Evolutionary conservation across 108 stramenopile genomes (phyloP), one percentile per base, ranked within the genome.

Genomic region (Cyclostephanos invisitatus): DNA sequence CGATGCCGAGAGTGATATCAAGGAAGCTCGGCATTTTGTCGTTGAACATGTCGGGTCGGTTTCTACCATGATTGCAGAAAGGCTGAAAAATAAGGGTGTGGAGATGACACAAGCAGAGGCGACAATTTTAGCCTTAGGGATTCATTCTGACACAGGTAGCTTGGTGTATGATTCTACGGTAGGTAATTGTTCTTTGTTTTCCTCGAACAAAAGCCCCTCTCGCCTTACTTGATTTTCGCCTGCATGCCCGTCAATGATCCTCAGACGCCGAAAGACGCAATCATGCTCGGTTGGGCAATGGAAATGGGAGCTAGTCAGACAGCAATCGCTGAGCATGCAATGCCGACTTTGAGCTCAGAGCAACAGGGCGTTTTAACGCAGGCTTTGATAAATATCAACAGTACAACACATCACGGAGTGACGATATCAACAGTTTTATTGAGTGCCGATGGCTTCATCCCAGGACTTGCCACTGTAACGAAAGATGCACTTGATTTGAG

Each of bases 101-200:
- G 73, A 64, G 11, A 71, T 96, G 36, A 86, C 92, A 11, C 91
- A 89, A 64, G 92, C 91, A 12, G 96, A 97, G 75, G 91, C 93
- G 36, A 97, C 96, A 5, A 78, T 97, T 50, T 64, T 96, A 66
- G 96, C 95, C 8, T 76, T 97, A 38, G 96, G 96, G 25, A 96
- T 97, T 47, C 96, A 96, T 79, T 90, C 89, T 18, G 96, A 97
- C 82, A 97, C 96, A n/a, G 96, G 96, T 11, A 88, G 87, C 57
- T 80, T 97, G 57, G 87, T 91, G 64, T 97, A 87, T 73, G 96
- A 97, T 81, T 92, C 92, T 14, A 95, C 96, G 61, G 73, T 74
- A 65, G 50, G 73, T 74, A 2, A n/a, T n/a, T n/a, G n/a, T n/a
- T n/a, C 0, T 20, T 17, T 24, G 3, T 32, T 56, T 12, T 2